Conservation (phyloP, 768 basidiomycete genomes). For the Tulasnella sp. region DNA sequence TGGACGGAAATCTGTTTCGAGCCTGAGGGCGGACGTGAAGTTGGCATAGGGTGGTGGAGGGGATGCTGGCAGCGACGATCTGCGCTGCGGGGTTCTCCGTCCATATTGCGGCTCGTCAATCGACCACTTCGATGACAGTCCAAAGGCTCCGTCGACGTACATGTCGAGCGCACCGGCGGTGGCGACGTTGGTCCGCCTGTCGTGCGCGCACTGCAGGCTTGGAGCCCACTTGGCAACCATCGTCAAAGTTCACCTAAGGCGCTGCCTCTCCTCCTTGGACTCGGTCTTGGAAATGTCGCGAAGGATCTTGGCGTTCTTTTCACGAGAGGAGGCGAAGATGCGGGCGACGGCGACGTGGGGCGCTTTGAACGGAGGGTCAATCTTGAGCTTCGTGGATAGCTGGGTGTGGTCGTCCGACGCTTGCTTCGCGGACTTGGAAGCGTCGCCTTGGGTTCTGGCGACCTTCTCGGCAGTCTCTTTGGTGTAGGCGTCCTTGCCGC, state of each 20-base stretch:
- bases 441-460: not conserved
- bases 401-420: slow-evolving; percentile 14
- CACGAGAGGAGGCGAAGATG: slow-evolving; percentile 43
- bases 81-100: too few relatives aligned
- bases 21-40: too few relatives aligned
- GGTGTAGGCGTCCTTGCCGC: slow-evolving; percentile 1
- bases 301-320: slow-evolving; percentile 36
- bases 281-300: slow-evolving; percentile 25
- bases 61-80: too few relatives aligned
- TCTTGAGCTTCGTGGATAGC: slow-evolving; percentile 15
- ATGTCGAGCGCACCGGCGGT: slow-evolving; percentile 51
- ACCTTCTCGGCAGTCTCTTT: slow-evolving; percentile 15
- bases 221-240: slow-evolving; percentile 66
- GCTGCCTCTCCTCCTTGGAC: slow-evolving; percentile 14
- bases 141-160: slow-evolving; percentile 28
- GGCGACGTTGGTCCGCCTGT: slow-evolving; percentile 50
- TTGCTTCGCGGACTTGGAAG: not conserved
- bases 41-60: too few relatives aligned
- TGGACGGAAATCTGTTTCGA: too few relatives aligned
- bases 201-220: slow-evolving; percentile 44
- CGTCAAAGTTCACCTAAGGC: slow-evolving; percentile 6
- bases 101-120: too few relatives aligned
- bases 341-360: slow-evolving; percentile 53
- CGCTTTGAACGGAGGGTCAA: slow-evolving; percentile 42
- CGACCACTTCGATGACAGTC: too few relatives aligned